Conservation (phyloP, 1,284 basidiomycete genomes). For the Albatrellus sp. region DNA sequence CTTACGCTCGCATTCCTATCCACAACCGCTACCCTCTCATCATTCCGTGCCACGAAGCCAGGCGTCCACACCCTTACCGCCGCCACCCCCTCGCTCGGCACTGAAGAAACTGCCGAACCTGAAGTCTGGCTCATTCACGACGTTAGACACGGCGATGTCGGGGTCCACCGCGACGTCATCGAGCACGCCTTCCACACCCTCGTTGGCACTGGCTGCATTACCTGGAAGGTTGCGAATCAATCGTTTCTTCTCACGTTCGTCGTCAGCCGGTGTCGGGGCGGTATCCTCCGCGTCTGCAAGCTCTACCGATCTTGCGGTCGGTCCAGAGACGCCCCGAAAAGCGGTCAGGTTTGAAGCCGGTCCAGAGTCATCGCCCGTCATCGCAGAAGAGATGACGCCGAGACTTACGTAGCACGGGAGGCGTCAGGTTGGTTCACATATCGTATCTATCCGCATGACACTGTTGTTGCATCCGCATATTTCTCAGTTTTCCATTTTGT, state of each 20-base stretch:
- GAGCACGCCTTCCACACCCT: constrained; percentile 21
- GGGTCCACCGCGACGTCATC: constrained; percentile 27
- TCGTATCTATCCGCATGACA: background rate
- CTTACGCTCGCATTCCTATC: too few relatives aligned
- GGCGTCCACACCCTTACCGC: background rate
- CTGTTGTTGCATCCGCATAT: too few relatives aligned
- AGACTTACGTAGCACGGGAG: too few relatives aligned
- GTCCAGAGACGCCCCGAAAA: constrained; percentile 21
- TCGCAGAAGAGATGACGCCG: too few relatives aligned
- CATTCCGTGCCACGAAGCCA: too few relatives aligned
- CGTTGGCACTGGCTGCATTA: constrained; percentile 2
- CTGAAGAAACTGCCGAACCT: constrained; percentile 39
- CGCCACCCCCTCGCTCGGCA: constrained; percentile 33
- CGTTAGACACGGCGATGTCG: constrained; percentile 14
- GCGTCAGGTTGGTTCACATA: background rate
- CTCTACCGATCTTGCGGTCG: constrained; percentile 3
- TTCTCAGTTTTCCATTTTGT: too few relatives aligned
- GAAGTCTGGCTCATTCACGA: constrained; percentile 22
- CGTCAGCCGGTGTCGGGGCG: background rate
- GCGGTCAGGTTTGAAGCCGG: constrained; percentile 23
- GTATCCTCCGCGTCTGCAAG: background rate
- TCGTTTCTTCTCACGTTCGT: background rate
- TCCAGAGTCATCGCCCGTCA: too few relatives aligned
- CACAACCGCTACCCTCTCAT: too few relatives aligned
- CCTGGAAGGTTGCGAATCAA: background rate